Evolutionary conservation across 2,329 filamentous ascomycete genomes (phyloP).

Genomic region (Colletotrichum nymphaeae): DNA sequence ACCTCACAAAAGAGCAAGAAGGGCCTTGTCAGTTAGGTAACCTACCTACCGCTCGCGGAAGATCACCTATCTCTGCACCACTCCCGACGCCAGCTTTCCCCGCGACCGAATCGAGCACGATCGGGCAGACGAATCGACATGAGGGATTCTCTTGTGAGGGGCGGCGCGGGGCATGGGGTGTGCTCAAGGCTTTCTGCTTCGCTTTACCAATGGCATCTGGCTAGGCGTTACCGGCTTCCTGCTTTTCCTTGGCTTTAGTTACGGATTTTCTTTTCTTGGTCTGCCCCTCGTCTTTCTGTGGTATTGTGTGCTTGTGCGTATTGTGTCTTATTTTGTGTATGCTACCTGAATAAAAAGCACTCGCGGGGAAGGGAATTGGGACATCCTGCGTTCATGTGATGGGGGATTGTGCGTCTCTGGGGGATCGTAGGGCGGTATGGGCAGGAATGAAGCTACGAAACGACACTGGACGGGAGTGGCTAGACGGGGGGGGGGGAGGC

Average conservation of each 20-base stretch:
- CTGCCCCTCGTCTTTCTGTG: conserved; percentile 8
- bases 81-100: not conserved
- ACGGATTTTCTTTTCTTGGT: conserved; percentile 7
- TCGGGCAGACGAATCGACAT: conserved; percentile 18
- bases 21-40: conserved; percentile 49
- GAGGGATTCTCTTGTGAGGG: not conserved
- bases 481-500: not conserved
- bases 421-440: not conserved
- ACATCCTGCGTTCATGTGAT: not conserved
- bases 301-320: not conserved
- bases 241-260: conserved; percentile 8
- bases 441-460: conserved; percentile 9
- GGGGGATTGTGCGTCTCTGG: not conserved
- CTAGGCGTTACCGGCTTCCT: conserved; percentile 36
- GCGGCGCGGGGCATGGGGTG: not conserved
- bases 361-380: not conserved
- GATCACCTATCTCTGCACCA: conserved; percentile 3
- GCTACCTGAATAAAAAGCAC: conserved; percentile 10
- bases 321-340: conserved; percentile 7
- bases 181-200: conserved; percentile 3
- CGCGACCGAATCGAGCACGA: conserved; percentile 1
- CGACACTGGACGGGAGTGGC: not conserved
- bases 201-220: conserved; percentile 32
- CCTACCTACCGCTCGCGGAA: conserved; percentile 11
- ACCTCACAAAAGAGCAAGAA: conserved; percentile 50